A percentile compares a stretch with the other conserved stretches of the same genome.
phyloP scores from a whole-genome alignment of 2,329 filamentous ascomycete species.

The Fusarium mundagurra region DNA sequence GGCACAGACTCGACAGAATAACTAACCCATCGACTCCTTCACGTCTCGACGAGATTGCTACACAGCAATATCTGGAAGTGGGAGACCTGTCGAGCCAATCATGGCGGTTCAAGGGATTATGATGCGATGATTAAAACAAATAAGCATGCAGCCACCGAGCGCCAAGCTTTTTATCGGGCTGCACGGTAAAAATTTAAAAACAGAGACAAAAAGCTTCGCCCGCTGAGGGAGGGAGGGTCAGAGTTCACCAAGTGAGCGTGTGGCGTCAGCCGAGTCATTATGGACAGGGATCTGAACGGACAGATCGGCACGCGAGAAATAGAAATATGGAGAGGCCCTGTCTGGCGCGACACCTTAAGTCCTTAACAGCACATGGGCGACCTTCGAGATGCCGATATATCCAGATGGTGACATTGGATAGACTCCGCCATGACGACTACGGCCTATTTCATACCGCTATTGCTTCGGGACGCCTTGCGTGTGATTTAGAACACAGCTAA shows the following conservation, averaged over 20 bases:
- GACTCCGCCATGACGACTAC: slow-evolving; percentile 33
- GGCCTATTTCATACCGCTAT: slow-evolving; percentile 5
- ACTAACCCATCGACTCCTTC: background rate
- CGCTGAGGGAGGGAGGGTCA: slow-evolving; percentile 14
- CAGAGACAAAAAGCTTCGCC: slow-evolving; percentile 41
- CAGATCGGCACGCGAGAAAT: slow-evolving; percentile 43
- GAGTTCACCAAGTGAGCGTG: slow-evolving; percentile 14
- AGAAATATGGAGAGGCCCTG: slow-evolving; percentile 40
- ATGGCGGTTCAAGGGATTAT: slow-evolving; percentile 13
- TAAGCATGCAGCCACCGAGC: slow-evolving; percentile 44
- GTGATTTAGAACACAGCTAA: background rate
- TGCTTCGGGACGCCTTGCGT: background rate
- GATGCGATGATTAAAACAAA: slow-evolving; percentile 22
- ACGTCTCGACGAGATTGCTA: background rate
- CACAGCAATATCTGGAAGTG: background rate
- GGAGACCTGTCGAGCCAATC: slow-evolving; percentile 11
- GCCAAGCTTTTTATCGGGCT: slow-evolving; percentile 44
- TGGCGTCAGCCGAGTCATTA: slow-evolving; percentile 37
- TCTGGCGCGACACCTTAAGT: slow-evolving; percentile 32
- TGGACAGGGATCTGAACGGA: slow-evolving; percentile 34
- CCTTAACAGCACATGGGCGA: slow-evolving; percentile 19
- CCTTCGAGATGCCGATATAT: slow-evolving; percentile 42
- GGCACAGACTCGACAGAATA: background rate
- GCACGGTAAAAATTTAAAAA: slow-evolving; percentile 40
- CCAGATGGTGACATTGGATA: slow-evolving; percentile 28